Evolutionary conservation across 2,329 filamentous ascomycete species (phyloP).

Genomic region (Aspergillus tanneri): DNA sequence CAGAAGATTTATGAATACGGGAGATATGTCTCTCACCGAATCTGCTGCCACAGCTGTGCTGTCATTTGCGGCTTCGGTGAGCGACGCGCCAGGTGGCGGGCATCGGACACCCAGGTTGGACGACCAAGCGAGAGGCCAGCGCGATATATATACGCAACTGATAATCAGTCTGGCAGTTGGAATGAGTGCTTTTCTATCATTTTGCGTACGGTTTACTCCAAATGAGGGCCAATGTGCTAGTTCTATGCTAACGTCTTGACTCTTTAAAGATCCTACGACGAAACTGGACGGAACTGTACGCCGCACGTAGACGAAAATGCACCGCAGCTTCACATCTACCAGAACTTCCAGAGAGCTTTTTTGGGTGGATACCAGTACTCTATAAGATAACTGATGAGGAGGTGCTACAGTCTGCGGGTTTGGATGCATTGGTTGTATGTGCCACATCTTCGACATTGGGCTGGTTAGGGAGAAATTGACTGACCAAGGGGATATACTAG

Average conservation of each 20-base stretch:
- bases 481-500: conserved; percentile 37
- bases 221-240: not conserved
- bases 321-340: conserved; percentile 68
- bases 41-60: conserved; percentile 25
- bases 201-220: conserved; percentile 41
- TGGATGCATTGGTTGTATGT: conserved; percentile 88
- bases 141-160: conserved; percentile 47
- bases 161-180: conserved; percentile 46
- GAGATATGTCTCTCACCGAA: conserved; percentile 33
- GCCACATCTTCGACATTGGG: not conserved
- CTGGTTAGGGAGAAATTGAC: not conserved
- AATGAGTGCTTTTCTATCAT: conserved; percentile 45
- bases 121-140: conserved; percentile 35
- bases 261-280: conserved; percentile 70
- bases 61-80: conserved; percentile 23
- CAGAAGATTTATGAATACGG: too few species aligned
- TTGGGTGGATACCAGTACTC: conserved; percentile 89
- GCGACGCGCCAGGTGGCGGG: conserved; percentile 21
- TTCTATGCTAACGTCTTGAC: conserved; percentile 13
- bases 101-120: conserved; percentile 26
- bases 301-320: conserved; percentile 77
- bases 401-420: conserved; percentile 81
- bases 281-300: conserved; percentile 88
- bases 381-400: conserved; percentile 86
- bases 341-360: conserved; percentile 75